These are phyloP conservation scores for Eremothecium coryli DNA, from an alignment of 1,139 yeast genomes.

Conservation along the genomic window DNA sequence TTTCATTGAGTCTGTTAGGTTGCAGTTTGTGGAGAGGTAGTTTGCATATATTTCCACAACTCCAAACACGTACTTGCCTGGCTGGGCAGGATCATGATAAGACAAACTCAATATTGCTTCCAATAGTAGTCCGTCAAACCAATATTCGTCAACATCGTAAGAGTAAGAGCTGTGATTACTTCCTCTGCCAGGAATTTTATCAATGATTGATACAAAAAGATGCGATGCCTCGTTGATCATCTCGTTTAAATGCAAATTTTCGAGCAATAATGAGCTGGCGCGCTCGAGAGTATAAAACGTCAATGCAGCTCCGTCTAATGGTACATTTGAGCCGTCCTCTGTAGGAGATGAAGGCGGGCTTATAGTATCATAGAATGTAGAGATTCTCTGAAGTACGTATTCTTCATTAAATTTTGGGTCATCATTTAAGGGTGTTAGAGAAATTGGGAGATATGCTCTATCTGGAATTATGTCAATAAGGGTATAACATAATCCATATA, in stretches of 20 bases:
- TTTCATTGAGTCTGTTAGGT: constrained; percentile 19
- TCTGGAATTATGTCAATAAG: constrained; percentile 47
- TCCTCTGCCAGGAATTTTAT: constrained; percentile 39
- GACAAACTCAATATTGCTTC: constrained; percentile 27
- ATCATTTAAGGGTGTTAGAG: constrained; percentile 30
- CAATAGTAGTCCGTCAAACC: constrained; percentile 33
- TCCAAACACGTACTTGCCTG: constrained; percentile 37
- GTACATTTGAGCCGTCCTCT: constrained; percentile 26
- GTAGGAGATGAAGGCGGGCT: constrained; percentile 14
- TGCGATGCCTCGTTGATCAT: constrained; percentile 31
- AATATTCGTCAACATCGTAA: background rate
- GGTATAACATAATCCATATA: constrained; percentile 28
- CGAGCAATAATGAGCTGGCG: constrained; percentile 33
- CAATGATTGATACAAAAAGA: constrained; percentile 38
- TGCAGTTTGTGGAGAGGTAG: constrained; percentile 17
- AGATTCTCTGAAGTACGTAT: constrained; percentile 27
- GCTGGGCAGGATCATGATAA: constrained; percentile 22
- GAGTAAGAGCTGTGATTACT: constrained; percentile 11
- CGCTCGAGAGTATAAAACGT: constrained; percentile 36
- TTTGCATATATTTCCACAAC: constrained; percentile 38
- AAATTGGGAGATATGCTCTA: constrained; percentile 45
- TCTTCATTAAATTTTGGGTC: constrained; percentile 13
- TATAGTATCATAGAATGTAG: constrained; percentile 28
- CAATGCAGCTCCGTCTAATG: constrained; percentile 40
- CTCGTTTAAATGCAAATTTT: constrained; percentile 18